Evolutionary conservation across 108 stramenopile genomes (phyloP), one percentile per base, ranked within the genome.

Genomic region (Aurantiochytrium sp.): DNA sequence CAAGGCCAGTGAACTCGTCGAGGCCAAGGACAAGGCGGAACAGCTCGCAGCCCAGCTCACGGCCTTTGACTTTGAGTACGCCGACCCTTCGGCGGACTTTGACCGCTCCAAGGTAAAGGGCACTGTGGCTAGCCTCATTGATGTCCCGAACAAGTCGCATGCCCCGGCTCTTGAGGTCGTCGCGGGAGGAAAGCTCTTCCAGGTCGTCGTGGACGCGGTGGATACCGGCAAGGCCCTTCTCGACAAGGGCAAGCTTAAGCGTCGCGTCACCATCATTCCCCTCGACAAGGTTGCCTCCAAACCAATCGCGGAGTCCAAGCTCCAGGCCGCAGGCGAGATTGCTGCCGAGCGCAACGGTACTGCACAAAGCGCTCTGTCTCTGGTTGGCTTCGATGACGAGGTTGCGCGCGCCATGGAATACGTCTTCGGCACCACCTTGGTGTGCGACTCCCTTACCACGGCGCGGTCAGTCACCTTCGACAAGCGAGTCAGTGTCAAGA

Each of bases 171-270:
- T 99, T n/a, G 99, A 99, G 92, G 96, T 98, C 55, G 97, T 96
- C 47, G 98, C 97, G 5, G 98, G 97, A 29, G 97, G 97, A 42
- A 96, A 96, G 90, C 96, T 98, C 8, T 96, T 94, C 72, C 97
- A 99, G 93, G 98, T 99, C 44, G 98, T 99, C 16, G 98, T 98
- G 18, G 98, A 99, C 88, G 97, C 96, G 88, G 97, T 97, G 35
- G 93, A 95, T 43, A 98, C 98, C 12, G 97, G 98, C 60, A 98
- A 98, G 91, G 96, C 97, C 60, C 94, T 99, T 14, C 93, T 99
- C 23, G 92, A 96, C 76, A 96, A 96, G 76, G 99, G 99, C 76
- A 95, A 96, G 72, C 94, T 99, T 5, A 91, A 95, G 88, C 92
- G 96, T 25, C 96, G 99, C 29, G 97, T 98, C 42, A 99, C 99